Evolutionary conservation across 2,329 filamentous ascomycete species (phyloP).

Genomic region (Epichloe scottii): DNA sequence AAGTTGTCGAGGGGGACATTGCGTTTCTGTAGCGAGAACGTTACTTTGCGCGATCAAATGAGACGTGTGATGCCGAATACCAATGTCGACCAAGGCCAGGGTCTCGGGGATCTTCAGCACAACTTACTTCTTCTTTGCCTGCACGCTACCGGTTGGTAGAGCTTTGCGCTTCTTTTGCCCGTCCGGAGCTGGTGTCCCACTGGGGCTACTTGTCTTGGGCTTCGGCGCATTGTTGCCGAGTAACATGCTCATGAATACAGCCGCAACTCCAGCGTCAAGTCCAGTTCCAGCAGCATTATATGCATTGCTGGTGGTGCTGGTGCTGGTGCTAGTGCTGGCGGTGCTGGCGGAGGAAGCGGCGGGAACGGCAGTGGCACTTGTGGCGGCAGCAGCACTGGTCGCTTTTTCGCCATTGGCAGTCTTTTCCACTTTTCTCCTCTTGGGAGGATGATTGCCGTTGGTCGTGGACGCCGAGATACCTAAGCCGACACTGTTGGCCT

Average conservation of each 20-base stretch:
- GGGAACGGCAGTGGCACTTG: not conserved
- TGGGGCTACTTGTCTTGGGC: constrained; percentile 49
- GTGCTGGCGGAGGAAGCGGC: not conserved
- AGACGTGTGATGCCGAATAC: not conserved
- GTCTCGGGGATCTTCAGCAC: not conserved
- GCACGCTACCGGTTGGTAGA: constrained; percentile 50
- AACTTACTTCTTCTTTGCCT: constrained; percentile 65
- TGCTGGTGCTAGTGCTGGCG: not conserved
- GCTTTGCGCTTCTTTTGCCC: constrained; percentile 61
- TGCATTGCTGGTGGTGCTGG: not conserved
- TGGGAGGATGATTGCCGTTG: constrained; percentile 47
- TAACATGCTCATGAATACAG: constrained; percentile 47
- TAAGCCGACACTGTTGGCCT: constrained; percentile 42
- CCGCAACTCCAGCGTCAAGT: not conserved
- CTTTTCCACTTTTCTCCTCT: constrained; percentile 75
- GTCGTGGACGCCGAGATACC: constrained; percentile 48
- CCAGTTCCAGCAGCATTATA: not conserved
- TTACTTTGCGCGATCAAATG: not conserved
- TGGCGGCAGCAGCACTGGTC: constrained; percentile 12
- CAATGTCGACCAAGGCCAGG: not conserved
- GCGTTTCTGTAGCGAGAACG: constrained; percentile 22
- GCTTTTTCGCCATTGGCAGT: constrained; percentile 33
- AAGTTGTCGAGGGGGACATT: constrained; percentile 58
- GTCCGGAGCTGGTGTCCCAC: constrained; percentile 56
- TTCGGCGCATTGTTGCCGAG: constrained; percentile 40